Percentiles rank a stretch among this genome's conserved stretches.
These are phyloP conservation scores for Verticillium isaacii DNA, from an alignment of 2,329 filamentous ascomycete species.

Conservation along the genomic window DNA sequence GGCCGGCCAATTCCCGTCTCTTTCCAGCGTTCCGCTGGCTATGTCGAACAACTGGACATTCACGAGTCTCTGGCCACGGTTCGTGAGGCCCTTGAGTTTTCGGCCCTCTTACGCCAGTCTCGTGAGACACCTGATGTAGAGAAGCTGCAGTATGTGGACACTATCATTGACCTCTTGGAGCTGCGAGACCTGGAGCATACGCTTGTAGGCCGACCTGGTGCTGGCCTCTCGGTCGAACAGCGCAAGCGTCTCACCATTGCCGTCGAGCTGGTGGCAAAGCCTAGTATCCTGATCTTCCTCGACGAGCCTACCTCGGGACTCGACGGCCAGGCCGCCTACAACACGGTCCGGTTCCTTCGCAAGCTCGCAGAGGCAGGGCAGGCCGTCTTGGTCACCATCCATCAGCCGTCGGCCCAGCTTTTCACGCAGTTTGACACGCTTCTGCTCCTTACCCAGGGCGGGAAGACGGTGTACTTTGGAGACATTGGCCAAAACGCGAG, in stretches of 20 bases:
- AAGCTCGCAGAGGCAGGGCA: constrained; percentile 55
- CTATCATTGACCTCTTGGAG: constrained; percentile 62
- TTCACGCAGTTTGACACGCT: constrained; percentile 55
- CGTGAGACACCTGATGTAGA: constrained; percentile 47
- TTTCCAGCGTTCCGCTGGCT: constrained; percentile 6
- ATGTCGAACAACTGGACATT: constrained; percentile 18
- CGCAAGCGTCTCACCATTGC: constrained; percentile 64
- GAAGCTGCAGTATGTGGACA: constrained; percentile 62
- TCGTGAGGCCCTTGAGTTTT: constrained; percentile 63
- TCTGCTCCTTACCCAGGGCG: constrained; percentile 47
- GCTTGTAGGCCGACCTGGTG: constrained; percentile 40
- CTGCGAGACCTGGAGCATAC: constrained; percentile 61
- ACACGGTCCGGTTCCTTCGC: constrained; percentile 37
- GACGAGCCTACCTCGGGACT: constrained; percentile 57
- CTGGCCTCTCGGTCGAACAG: constrained; percentile 44
- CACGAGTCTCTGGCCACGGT: constrained; percentile 58
- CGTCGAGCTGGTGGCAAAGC: constrained; percentile 64
- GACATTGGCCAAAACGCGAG: constrained; percentile 73
- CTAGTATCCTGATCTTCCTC: constrained; percentile 58
- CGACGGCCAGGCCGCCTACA: constrained; percentile 27
- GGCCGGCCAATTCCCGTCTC: constrained; percentile 2
- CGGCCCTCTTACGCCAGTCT: constrained; percentile 58
- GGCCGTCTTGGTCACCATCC: constrained; percentile 46
- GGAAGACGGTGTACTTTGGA: constrained; percentile 78
- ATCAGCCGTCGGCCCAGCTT: constrained; percentile 52